Evolutionary conservation across 768 basidiomycete genomes (phyloP), one percentile per base, ranked within the genome.

Genomic region (Pulveroboletus sp.): DNA sequence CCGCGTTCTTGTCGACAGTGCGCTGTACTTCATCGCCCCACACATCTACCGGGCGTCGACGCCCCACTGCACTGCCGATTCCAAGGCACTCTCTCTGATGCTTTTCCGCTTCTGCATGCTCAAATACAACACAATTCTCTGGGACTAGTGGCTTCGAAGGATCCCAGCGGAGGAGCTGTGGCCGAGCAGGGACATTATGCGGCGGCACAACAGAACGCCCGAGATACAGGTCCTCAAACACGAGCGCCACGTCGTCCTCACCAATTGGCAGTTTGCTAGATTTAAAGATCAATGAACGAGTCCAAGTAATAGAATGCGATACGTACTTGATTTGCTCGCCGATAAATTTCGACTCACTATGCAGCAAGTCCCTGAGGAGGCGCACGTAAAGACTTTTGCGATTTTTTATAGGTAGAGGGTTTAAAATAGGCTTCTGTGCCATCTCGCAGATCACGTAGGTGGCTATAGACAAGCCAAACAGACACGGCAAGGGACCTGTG

Each of bases 381-480:
- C 84, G 75, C 54, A 90, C 86, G 56, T 94, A 93, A 31, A 93
- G 68, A 67, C 93, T 93, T 62, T 76, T 81, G 41, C 93, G 80
- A 52, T 85, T 83, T 67, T 93, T 94, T 58, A 93, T 82, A 6
- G 93, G 83, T 2, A 95, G 72, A 3, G 93, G 90, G 56, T 94
- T 89, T 39, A 71, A 65, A 46, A 96, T 85, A 1, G 90, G 86
- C 61, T 89, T 90, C 5, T 80, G 86, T 1, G 93, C 90, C 44
- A 97, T 71, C 49, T 86, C 86, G 65, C 89, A 90, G 6, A 94
- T 71, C 50, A 99, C 82, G 63, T 90, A 97, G 0, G 91, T 90
- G 17, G 90, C 89, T 35, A 86, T 84, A 57, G 95, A 79, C 53
- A 98, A 76, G 14, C 94, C 96, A 64, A 99, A 98, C 50, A 95